These are phyloP conservation scores for Thinopyrum elongatum DNA, from an alignment of 176 grass and related monocot species.

Conservation along the genomic window DNA sequence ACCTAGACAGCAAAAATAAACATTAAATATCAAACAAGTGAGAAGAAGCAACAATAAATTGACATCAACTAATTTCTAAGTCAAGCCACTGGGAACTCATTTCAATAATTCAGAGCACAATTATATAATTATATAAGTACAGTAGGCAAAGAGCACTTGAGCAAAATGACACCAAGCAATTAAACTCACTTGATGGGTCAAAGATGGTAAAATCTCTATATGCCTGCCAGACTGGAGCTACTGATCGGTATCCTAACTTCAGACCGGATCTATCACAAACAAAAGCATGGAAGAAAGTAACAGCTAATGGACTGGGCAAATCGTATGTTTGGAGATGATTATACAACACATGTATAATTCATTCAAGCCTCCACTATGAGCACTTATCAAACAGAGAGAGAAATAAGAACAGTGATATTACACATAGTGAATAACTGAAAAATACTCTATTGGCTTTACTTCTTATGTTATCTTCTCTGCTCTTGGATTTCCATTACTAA, in stretches of 20 bases:
- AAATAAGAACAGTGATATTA: too few relatives aligned
- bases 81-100: neutral
- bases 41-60: neutral
- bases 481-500: neutral
- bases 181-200: neutral
- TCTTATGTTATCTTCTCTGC: neutral
- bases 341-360: neutral
- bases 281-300: neutral
- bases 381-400: too few relatives aligned
- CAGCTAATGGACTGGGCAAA: neutral
- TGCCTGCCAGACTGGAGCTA: neutral
- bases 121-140: neutral
- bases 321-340: neutral
- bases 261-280: neutral
- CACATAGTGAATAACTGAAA: too few relatives aligned
- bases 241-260: neutral
- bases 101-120: neutral
- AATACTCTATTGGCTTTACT: neutral
- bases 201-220: neutral
- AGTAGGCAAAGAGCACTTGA: too few relatives aligned
- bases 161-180: neutral
- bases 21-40: neutral
- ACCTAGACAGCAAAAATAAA: conserved; percentile 44
- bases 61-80: neutral
- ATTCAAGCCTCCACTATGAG: too few relatives aligned